Evolutionary conservation across 192 early-diverging fungal species (phyloP).

Genomic region (Rhizoclosmatium sp.): DNA sequence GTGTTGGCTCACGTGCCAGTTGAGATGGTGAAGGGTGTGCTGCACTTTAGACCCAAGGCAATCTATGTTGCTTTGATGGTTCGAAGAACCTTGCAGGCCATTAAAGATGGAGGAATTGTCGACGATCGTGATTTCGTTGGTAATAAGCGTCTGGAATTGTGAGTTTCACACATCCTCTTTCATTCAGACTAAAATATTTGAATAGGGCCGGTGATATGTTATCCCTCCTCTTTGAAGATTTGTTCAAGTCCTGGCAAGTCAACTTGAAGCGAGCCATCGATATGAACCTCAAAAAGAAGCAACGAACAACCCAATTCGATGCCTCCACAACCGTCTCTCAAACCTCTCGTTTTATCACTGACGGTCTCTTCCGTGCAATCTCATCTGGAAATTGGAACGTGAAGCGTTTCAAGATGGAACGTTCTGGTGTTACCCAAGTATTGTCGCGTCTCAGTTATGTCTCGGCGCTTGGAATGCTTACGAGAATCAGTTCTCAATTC

Average conservation of each 20-base stretch:
- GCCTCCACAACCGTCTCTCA: slow-evolving; percentile 59
- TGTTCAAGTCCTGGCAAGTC: slow-evolving; percentile 92
- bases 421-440: slow-evolving; percentile 96
- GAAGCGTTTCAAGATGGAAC: slow-evolving; percentile 99
- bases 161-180: slow-evolving; percentile 40
- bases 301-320: slow-evolving; percentile 88
- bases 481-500: slow-evolving; percentile 94
- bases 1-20: slow-evolving; percentile 93
- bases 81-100: slow-evolving; percentile 87
- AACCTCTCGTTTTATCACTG: slow-evolving; percentile 79
- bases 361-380: slow-evolving; percentile 91
- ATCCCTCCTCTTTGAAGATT: slow-evolving; percentile 94
- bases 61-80: slow-evolving; percentile 95
- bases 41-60: slow-evolving; percentile 91
- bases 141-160: slow-evolving; percentile 98
- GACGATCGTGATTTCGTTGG: slow-evolving; percentile 99
- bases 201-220: slow-evolving; percentile 90
- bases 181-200: neutral
- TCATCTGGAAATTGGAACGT: slow-evolving; percentile 98
- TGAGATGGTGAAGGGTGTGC: slow-evolving; percentile 60
- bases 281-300: slow-evolving; percentile 87
- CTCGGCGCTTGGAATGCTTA: slow-evolving; percentile 97
- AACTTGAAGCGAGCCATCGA: slow-evolving; percentile 91
- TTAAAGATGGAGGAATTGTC: slow-evolving; percentile 78
- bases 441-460: slow-evolving; percentile 93